These are phyloP conservation scores for Dictyophora rubrovolvata DNA, from an alignment of 768 basidiomycete genomes.

Conservation along the genomic window DNA sequence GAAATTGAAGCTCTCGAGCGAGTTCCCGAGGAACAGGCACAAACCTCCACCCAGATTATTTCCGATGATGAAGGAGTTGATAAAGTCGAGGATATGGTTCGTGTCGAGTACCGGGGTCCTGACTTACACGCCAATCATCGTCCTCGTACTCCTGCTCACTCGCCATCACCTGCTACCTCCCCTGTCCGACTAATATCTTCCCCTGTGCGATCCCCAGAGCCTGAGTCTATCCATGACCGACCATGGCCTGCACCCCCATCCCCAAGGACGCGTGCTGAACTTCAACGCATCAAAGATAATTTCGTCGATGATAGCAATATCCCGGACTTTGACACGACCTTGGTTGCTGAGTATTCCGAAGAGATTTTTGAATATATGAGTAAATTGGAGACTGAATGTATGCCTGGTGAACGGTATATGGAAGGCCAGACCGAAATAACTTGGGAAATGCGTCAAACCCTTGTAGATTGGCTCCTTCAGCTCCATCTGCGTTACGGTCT, in stretches of 20 bases:
- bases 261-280: slow-evolving; percentile 64
- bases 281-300: slow-evolving; percentile 51
- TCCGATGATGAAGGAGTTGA: slow-evolving; percentile 33
- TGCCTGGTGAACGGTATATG: slow-evolving; percentile 95
- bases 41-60: slow-evolving; percentile 13
- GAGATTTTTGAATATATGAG: slow-evolving; percentile 97
- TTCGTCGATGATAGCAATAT: slow-evolving; percentile 54
- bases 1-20: slow-evolving; percentile 40
- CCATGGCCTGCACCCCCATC: slow-evolving; percentile 37
- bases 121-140: slow-evolving; percentile 24
- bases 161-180: not conserved
- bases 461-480: slow-evolving; percentile 97
- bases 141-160: slow-evolving; percentile 12
- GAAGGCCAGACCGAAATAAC: slow-evolving; percentile 82
- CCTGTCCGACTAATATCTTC: not conserved
- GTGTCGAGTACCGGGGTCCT: slow-evolving; percentile 23
- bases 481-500: slow-evolving; percentile 98
- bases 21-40: slow-evolving; percentile 22
- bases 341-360: slow-evolving; percentile 98
- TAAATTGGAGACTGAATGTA: slow-evolving; percentile 77
- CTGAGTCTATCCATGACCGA: not conserved
- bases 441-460: slow-evolving; percentile 91
- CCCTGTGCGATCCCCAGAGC: slow-evolving; percentile 20
- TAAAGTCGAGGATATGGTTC: slow-evolving; percentile 56
- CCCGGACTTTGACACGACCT: slow-evolving; percentile 76